Conservation (phyloP, 805 yeast genomes). For the Candida pseudoglaebosa region DNA sequence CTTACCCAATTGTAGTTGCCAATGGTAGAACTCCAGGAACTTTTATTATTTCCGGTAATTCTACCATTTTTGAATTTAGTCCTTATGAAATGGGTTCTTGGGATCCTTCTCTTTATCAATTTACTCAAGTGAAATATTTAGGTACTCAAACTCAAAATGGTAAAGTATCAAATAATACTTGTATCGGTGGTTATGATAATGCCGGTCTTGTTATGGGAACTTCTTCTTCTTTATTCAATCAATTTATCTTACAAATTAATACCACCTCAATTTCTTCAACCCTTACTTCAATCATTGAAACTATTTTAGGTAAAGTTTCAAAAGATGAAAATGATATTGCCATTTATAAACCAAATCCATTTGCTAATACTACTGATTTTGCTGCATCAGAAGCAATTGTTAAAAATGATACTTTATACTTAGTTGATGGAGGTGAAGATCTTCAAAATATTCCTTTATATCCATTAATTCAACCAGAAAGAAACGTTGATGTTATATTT, state of each 20-base stretch:
- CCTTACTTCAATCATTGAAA: constrained; percentile 20
- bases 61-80: constrained; percentile 50
- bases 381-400: constrained; percentile 16
- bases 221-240: constrained; percentile 35
- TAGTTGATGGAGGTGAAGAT: constrained; percentile 45
- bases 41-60: constrained; percentile 52
- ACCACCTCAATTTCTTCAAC: constrained; percentile 16
- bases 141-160: constrained; percentile 26
- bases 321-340: constrained; percentile 33
- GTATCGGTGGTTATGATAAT: constrained; percentile 31
- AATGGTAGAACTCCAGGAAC: constrained; percentile 67
- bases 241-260: constrained; percentile 21
- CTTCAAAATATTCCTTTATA: constrained; percentile 38
- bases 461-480: constrained; percentile 34
- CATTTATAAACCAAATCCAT: constrained; percentile 39
- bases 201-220: constrained; percentile 40
- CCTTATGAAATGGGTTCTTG: constrained; percentile 42
- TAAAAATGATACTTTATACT: constrained; percentile 26
- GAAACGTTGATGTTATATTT: constrained; percentile 38
- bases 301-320: constrained; percentile 22
- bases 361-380: constrained; percentile 20
- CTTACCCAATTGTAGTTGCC: constrained; percentile 37
- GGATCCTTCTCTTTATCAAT: constrained; percentile 35
- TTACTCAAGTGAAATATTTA: constrained; percentile 26
- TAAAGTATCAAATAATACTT: constrained; percentile 11